phyloP scores from a whole-genome alignment of 2,329 filamentous ascomycete species.

The Fusarium verticillioides region DNA sequence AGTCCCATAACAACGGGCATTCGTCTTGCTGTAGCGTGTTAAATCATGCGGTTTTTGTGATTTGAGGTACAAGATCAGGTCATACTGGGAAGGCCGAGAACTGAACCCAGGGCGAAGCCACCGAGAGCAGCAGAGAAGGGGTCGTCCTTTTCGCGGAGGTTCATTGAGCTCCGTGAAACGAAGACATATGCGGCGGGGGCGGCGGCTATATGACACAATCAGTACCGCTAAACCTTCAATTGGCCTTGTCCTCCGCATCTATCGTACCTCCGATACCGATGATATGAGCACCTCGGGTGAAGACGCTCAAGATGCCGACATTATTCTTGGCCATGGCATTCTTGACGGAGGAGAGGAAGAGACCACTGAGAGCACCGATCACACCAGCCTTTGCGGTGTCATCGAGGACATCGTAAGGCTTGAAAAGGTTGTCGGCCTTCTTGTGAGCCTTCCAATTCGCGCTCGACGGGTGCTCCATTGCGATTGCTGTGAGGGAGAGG shows the following conservation, averaged over 20 bases:
- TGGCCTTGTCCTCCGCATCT: constrained; percentile 1
- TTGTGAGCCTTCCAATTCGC: constrained; percentile 43
- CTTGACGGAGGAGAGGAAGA: constrained; percentile 81
- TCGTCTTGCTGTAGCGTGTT: constrained; percentile 54
- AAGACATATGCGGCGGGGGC: constrained; percentile 81
- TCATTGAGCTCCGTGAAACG: constrained; percentile 79
- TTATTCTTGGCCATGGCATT: constrained; percentile 89
- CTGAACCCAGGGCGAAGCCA: constrained; percentile 79
- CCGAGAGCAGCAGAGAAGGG: constrained; percentile 78
- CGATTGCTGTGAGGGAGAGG: constrained; percentile 31
- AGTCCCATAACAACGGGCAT: constrained; percentile 78
- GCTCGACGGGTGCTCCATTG: constrained; percentile 50
- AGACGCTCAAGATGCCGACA: constrained; percentile 81
- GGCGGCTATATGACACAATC: constrained; percentile 59
- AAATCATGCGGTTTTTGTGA: constrained; percentile 20
- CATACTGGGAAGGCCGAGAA: constrained; percentile 79
- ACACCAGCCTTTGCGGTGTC: constrained; percentile 72
- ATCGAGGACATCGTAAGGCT: constrained; percentile 79
- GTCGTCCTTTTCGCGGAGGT: constrained; percentile 87
- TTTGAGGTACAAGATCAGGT: constrained; percentile 61
- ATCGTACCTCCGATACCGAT: constrained; percentile 63
- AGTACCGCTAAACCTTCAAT: constrained; percentile 35
- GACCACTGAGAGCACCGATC: constrained; percentile 74
- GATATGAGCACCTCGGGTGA: constrained; percentile 80
- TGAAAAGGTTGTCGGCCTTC: constrained; percentile 59